phyloP scores from a whole-genome alignment of 1,284 basidiomycete genomes.

The Cutaneotrichosporon sp. region DNA sequence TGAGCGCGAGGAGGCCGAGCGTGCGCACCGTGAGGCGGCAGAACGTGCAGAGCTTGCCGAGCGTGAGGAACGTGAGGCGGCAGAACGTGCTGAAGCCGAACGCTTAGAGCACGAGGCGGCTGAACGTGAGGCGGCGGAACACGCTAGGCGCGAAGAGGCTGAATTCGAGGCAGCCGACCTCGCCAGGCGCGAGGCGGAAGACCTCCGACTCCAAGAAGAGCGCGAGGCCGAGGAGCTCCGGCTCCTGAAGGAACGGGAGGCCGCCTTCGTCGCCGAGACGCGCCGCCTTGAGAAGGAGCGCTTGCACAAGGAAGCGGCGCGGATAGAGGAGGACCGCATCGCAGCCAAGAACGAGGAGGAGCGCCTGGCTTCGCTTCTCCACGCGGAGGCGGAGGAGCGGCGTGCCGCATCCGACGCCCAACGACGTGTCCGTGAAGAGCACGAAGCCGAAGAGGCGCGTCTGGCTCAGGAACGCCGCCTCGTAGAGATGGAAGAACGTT shows the following conservation, averaged over 20 bases:
- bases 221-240: not conserved
- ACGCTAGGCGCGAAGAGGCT: not conserved
- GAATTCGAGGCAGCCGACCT: not conserved
- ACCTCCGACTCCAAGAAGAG: not conserved
- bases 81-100: not conserved
- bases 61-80: not conserved
- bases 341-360: slow-evolving; percentile 16
- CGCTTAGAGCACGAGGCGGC: not conserved
- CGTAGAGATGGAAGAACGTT: slow-evolving; percentile 9
- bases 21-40: not conserved
- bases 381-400: slow-evolving; percentile 5
- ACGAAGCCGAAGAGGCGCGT: not conserved
- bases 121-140: not conserved
- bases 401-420: not conserved
- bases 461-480: slow-evolving; percentile 1
- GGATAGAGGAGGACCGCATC: slow-evolving; percentile 8
- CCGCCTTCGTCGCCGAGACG: not conserved
- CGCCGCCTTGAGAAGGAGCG: slow-evolving; percentile 9
- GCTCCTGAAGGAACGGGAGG: not conserved
- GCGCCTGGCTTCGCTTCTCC: slow-evolving; percentile 8
- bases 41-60: not conserved
- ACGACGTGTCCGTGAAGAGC: not conserved
- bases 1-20: not conserved
- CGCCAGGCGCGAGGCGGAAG: not conserved
- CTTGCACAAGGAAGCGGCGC: not conserved